phyloP scores from a whole-genome alignment of 768 basidiomycete genomes.

The Galerina marginata region DNA sequence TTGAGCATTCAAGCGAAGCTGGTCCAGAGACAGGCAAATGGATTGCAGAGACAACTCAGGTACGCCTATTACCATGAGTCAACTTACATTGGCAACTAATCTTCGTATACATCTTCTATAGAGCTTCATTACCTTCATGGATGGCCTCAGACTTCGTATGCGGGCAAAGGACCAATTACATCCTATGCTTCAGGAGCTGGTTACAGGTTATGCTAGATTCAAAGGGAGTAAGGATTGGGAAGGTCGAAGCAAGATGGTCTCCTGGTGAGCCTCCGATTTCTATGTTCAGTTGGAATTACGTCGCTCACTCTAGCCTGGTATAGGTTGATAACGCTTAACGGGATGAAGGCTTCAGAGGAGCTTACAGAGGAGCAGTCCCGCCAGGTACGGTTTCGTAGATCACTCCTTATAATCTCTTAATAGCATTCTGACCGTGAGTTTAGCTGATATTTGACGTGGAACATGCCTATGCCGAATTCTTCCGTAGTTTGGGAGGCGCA shows the following conservation, averaged over 20 bases:
- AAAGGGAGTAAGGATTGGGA: constrained; percentile 97
- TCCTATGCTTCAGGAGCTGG: constrained; percentile 93
- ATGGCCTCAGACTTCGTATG: constrained; percentile 89
- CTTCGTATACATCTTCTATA: constrained; percentile 33
- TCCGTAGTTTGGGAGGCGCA: constrained; percentile 69
- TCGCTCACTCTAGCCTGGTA: neutral
- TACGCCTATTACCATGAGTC: constrained; percentile 32
- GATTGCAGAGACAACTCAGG: constrained; percentile 98
- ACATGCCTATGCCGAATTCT: constrained; percentile 94
- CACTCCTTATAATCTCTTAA: neutral
- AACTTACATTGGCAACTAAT: neutral
- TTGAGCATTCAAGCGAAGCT: constrained; percentile 93
- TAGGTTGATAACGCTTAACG: constrained; percentile 95
- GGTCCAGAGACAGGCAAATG: constrained; percentile 94
- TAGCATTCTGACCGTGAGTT: neutral
- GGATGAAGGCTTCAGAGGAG: constrained; percentile 96
- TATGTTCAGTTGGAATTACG: neutral
- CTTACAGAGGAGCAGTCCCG: constrained; percentile 94
- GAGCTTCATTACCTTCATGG: constrained; percentile 99
- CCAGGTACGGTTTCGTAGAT: constrained; percentile 58
- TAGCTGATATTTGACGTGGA: constrained; percentile 97
- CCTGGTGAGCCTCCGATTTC: constrained; percentile 67
- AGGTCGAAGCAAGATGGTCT: constrained; percentile 90
- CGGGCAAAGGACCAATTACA: constrained; percentile 98
- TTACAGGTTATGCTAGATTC: constrained; percentile 92